These are phyloP conservation scores for Pleurotus platypus DNA, from an alignment of 768 basidiomycete species.

Conservation along the genomic window DNA sequence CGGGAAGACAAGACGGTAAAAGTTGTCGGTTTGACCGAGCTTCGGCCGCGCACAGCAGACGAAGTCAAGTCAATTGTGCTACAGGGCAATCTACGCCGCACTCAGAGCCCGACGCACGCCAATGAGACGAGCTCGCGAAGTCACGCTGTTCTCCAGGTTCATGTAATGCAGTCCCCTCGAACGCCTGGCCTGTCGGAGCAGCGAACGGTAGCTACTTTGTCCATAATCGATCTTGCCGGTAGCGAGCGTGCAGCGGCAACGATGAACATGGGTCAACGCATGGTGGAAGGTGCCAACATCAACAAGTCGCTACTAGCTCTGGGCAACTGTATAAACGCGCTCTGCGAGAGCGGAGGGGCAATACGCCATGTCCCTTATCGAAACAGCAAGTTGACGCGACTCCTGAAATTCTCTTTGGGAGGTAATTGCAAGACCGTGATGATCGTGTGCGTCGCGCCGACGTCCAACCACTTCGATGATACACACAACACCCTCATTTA, in stretches of 20 bases:
- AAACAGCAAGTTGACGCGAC: conserved; percentile 95
- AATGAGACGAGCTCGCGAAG: conserved; percentile 97
- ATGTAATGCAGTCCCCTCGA: conserved; percentile 82
- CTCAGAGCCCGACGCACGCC: conserved; percentile 92
- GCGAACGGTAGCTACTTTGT: conserved; percentile 84
- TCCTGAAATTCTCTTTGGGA: conserved; percentile 96
- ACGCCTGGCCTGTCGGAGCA: conserved; percentile 83
- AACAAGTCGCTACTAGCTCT: conserved; percentile 97
- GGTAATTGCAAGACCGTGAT: conserved; percentile 99
- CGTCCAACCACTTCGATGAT: conserved; percentile 94
- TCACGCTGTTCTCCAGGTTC: conserved; percentile 96
- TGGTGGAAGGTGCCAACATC: conserved; percentile 99
- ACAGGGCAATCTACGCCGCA: conserved; percentile 82
- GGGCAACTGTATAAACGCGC: conserved; percentile 97
- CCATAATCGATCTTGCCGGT: conserved; percentile 97
- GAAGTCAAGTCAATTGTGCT: conserved; percentile 95
- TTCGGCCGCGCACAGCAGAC: conserved; percentile 76
- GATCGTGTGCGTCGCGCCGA: conserved; percentile 97
- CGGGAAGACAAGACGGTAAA: conserved; percentile 94
- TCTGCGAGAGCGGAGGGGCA: conserved; percentile 90
- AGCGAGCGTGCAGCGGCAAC: conserved; percentile 97
- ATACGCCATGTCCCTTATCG: conserved; percentile 92
- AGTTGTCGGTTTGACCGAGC: conserved; percentile 81
- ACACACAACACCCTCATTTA: conserved; percentile 98
- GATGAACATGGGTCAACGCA: conserved; percentile 94